These are phyloP conservation scores for Magnolia officinalis DNA, from an alignment of 164 flowering plant genomes.

Conservation along the genomic window DNA sequence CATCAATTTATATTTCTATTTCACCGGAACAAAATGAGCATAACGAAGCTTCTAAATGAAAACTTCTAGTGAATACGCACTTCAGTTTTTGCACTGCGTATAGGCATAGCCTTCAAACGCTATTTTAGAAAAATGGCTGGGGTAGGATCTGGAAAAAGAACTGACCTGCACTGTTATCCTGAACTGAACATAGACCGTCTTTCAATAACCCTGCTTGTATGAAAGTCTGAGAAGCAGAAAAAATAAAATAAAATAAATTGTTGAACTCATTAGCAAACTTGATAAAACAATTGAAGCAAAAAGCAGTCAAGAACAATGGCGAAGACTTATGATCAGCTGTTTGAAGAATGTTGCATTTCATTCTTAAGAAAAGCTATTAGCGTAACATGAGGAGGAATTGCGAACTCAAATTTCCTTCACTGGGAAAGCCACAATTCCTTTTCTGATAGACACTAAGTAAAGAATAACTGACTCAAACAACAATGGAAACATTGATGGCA, in stretches of 20 bases:
- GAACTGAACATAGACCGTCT: conserved; percentile 85
- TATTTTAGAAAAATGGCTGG: background rate
- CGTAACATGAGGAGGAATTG: background rate
- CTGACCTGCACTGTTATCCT: conserved; percentile 95
- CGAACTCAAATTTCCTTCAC: background rate
- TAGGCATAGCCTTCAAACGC: too few relatives aligned
- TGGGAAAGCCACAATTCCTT: too few relatives aligned
- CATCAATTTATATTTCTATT: too few relatives aligned
- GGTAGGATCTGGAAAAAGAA: background rate
- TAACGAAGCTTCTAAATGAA: too few relatives aligned
- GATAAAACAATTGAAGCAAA: background rate
- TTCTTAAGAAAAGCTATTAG: background rate
- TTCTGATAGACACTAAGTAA: too few relatives aligned
- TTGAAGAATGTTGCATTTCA: background rate
- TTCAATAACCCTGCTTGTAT: conserved; percentile 77
- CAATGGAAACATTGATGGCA: too few relatives aligned
- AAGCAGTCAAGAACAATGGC: background rate
- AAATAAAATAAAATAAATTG: background rate
- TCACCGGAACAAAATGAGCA: too few relatives aligned
- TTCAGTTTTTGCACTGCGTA: too few relatives aligned
- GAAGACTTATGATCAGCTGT: background rate
- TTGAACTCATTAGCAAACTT: background rate
- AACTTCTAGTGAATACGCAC: too few relatives aligned
- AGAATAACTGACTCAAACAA: too few relatives aligned
- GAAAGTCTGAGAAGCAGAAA: conserved; percentile 34